Base-by-base conservation (phyloP, 441 rosid species). In the Gossypium davidsonii region DNA sequence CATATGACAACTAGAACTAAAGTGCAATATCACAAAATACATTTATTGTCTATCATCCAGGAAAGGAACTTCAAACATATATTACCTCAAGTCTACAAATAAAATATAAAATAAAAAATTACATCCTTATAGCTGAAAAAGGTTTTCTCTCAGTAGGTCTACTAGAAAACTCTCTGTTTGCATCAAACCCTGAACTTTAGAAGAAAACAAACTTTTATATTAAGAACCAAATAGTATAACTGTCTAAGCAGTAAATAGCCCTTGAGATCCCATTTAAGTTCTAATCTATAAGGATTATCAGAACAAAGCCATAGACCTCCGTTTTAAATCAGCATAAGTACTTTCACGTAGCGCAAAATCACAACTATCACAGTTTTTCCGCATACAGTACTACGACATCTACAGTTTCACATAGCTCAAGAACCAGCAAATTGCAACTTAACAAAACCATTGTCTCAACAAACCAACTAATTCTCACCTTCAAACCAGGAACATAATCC, bases 401-500 rank as follows among this genome's bases (percentile, higher is more conserved):
- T 11, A 10, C 15, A 1, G 34, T 1, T 44, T 5, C 21, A 12
- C 15, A 39, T 31, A 31, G 6, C 39, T 56, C 58, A n/a, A 20
- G 10, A 53, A 20, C 14, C 3, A 18, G 10, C 1, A n/a, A 52
- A 52, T 6, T 42, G 11, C 25, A 37, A 49, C 10, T 7, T 39
- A 37, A 5, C 6, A 34, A 7, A 6, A 63, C 57, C 56, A 64
- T 17, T 17, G 61, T 25, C 67, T 51, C 23, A 23, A 21, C 2
- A 34, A 15, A 74, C 64, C 10, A 20, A 58, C 8, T 42, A 15
- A 44, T 23, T 31, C 78, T 79, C 69, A 94, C 99, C 97, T 90
- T 92, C 89, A 94, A 84, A 26, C 99, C 98, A 20, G 99, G 98
- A 70, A 88, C 97, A 84, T 94, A 94, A 39, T 94, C 99, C 58